phyloP scores from a whole-genome alignment of 2,329 filamentous ascomycete species.

The Drechslera avenae region DNA sequence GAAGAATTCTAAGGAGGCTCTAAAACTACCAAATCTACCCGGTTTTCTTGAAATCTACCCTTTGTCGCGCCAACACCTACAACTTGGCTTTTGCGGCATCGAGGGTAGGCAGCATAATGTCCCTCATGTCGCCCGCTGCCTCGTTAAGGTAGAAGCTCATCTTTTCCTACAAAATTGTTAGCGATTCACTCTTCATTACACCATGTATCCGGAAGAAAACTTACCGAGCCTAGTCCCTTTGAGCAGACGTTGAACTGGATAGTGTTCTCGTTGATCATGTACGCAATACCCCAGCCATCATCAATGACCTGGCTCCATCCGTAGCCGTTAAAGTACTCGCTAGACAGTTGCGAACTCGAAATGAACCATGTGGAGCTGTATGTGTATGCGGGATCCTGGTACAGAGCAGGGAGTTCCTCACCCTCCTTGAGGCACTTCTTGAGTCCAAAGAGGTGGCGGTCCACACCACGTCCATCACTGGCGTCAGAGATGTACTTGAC shows the following conservation, averaged over 20 bases:
- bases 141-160: conserved; percentile 98
- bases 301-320: conserved; percentile 98
- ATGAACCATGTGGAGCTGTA: conserved; percentile 92
- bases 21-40: no score
- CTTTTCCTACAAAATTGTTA: conserved; percentile 59
- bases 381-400: conserved; percentile 80
- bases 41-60: no score
- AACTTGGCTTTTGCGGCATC: conserved; percentile 85
- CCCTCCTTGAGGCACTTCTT: conserved; percentile 85
- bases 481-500: conserved; percentile 90
- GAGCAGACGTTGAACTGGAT: conserved; percentile 98
- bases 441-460: conserved; percentile 94
- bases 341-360: conserved; percentile 85
- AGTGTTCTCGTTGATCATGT: conserved; percentile 99
- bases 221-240: conserved; percentile 79
- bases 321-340: conserved; percentile 98
- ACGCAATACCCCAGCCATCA: conserved; percentile 94
- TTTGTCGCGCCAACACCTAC: conserved; percentile 52
- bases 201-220: conserved; percentile 7
- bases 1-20: no score
- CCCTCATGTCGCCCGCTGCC: conserved; percentile 86
- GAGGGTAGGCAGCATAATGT: conserved; percentile 80
- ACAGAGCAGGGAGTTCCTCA: conserved; percentile 81
- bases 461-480: conserved; percentile 89
- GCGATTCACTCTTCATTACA: not conserved